Evolutionary conservation across 345 rosid genomes (phyloP), one percentile per base, ranked within the genome.

Genomic region (Salix purpurea): DNA sequence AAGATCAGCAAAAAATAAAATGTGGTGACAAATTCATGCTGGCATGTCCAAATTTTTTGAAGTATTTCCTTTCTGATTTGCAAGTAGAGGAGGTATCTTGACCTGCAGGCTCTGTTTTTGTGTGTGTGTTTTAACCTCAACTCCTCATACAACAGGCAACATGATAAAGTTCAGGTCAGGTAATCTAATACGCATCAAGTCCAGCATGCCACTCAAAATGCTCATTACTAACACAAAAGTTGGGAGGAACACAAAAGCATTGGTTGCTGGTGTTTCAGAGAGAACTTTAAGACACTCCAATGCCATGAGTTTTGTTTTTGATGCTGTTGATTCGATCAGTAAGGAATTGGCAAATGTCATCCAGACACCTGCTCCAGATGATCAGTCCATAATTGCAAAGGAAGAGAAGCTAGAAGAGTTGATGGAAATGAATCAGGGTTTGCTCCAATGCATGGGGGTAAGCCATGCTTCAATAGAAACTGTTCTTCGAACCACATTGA

Each of bases 391-490:
- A 23, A 80, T 88, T 2, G 84, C 86, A 72, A 91, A 87, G 75
- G 97, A 96, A 90, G 93, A 71, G 75, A 89, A 79, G 80, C 75
- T 96, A 62, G 87, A 83, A 87, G 97, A 94, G 83, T 83, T 96
- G 69, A 91, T 94, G 90, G 97, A 94, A 82, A 89, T 94, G 89
- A 96, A 91, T 81, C 99, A 96, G 80, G 98, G 98, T 28, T 75
- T 96, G 71, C 96, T 96, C 21, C 93, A 90, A 68, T 89, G 90
- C 58, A 89, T 96, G 95, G 99, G 98, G 24, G 97, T 96, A 65
- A 92, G 96, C 83, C 97, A 94, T 82, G 85, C 88, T 71, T 89
- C 93, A 5, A 94, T 94, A 16, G 97, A 96, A 78, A 84, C 90
- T 40, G 92, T 96, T 77, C 89, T 96, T 37, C 85, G 77, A 64